Evolutionary conservation across 129 eudicot species (phyloP).

Genomic region (Apium graveolens): DNA sequence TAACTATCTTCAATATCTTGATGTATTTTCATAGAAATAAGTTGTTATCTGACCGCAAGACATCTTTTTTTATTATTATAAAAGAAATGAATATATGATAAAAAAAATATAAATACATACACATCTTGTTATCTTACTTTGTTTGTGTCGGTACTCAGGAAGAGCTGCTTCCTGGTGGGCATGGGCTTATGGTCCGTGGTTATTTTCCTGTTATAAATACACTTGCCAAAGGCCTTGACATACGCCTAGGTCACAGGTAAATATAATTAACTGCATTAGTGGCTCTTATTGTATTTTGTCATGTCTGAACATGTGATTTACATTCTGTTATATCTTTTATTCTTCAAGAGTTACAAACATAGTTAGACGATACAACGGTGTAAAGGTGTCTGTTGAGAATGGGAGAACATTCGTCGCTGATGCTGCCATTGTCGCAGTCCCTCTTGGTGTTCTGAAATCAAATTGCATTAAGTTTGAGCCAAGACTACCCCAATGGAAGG

Average conservation of each 20-base stretch:
- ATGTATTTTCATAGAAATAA: not conserved
- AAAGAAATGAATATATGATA: too few species aligned
- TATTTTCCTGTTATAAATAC: slow-evolving; percentile 83
- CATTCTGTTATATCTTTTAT: not conserved
- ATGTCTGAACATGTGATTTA: slow-evolving; percentile 10
- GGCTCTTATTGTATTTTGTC: not conserved
- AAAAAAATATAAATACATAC: too few species aligned
- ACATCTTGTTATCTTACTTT: not conserved
- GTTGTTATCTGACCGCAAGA: not conserved
- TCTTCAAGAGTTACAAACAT: slow-evolving; percentile 56
- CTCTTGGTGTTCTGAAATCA: slow-evolving; percentile 91
- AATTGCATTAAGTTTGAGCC: slow-evolving; percentile 71
- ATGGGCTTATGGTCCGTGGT: slow-evolving; percentile 97
- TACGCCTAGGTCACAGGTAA: slow-evolving; percentile 74
- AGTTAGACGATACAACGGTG: slow-evolving; percentile 50
- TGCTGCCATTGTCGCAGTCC: slow-evolving; percentile 75
- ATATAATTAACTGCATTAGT: not conserved
- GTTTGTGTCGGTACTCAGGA: slow-evolving; percentile 40
- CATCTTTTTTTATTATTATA: not conserved
- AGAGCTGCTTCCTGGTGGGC: slow-evolving; percentile 94
- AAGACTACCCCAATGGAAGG: slow-evolving; percentile 84
- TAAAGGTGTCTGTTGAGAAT: slow-evolving; percentile 68
- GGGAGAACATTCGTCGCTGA: slow-evolving; percentile 78
- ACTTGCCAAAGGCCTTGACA: slow-evolving; percentile 92
- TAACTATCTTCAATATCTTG: not conserved